Base-by-base conservation (phyloP, 192 early-diverging fungal genomes). In the Backusella circina region DNA sequence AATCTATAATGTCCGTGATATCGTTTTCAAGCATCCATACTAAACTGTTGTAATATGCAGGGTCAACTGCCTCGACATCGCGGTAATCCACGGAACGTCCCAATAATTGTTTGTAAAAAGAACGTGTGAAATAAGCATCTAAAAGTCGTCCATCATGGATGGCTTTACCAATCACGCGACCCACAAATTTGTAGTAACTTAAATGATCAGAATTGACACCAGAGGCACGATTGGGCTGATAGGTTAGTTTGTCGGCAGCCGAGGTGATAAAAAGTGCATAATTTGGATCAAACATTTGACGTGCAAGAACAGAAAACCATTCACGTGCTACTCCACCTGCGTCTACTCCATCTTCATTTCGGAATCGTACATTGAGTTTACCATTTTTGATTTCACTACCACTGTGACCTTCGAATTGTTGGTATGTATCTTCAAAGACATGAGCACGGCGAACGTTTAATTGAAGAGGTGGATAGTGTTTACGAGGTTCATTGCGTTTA, bases 11-110 rank as follows among this genome's bases (percentile, higher is more conserved):
- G 74, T 95, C 94, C 1, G 95, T 95, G 67, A 98, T 98, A 75
- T 97, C 95, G 81, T 99, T 98, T 67, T 97, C 89, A 50, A 99
- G 81, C 77, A 99, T 98, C 97, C 97, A 99, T 73, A 96, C 96
- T 64, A 99, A 86, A 80, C 91, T 93, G 83, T 97, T 97, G 88
- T 96, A 95, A 85, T 96, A 98, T 81, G 93, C 94, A 12, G 95
- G 96, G 73, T 99, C 97, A 36, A 99, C 92, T 1, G 97, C 96
- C 85, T 99, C 97, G 78, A 99, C 94, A 84, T 99, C 97, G 67
- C 95, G 93, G 75, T 96, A 96, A 79, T 99, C 97, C 12, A 99
- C 97, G 38, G 91, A 87, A 31, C 91, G 93, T 50, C 91, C 94
- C 21, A 99, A 86, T 41, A 99, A 96, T 81, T 95, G 91, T 82